A percentile compares a stretch with the other conserved stretches of the same genome.
phyloP scores from a whole-genome alignment of 306 rosid genomes.

The Dryas alaskensis region DNA sequence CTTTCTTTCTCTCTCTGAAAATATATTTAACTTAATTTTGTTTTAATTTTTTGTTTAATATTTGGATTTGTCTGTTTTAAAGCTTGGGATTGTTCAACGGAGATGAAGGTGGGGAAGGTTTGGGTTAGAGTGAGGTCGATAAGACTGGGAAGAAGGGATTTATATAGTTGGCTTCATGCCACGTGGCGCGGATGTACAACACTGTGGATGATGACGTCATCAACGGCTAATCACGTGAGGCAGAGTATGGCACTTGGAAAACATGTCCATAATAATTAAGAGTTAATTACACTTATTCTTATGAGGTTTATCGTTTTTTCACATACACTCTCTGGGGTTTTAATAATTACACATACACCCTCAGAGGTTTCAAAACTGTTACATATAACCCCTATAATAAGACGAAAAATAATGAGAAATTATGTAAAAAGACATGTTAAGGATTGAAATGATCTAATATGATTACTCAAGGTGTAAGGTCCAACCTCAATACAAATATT shows the following conservation, averaged over 20 bases:
- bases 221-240: constrained; percentile 26
- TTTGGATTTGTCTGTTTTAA: background rate
- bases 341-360: no score
- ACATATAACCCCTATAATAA: no score
- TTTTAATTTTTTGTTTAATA: background rate
- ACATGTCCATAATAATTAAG: no score
- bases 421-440: no score
- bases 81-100: constrained; percentile 30
- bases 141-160: constrained; percentile 8
- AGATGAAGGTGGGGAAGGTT: constrained; percentile 32
- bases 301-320: no score
- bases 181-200: constrained; percentile 40
- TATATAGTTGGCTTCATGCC: constrained; percentile 32
- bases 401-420: no score
- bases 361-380: no score
- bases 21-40: background rate
- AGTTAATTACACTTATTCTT: no score
- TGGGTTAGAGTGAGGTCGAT: constrained; percentile 29
- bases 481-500: no score
- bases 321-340: no score
- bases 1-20: background rate
- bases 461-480: no score
- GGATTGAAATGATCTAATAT: no score
- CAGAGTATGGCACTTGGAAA: constrained; percentile 9
- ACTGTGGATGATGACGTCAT: constrained; percentile 34